Percentiles rank a stretch among this genome's conserved stretches.
Conservation (phyloP, 768 basidiomycete genomes). For the Crassisporium funariophilum region DNA sequence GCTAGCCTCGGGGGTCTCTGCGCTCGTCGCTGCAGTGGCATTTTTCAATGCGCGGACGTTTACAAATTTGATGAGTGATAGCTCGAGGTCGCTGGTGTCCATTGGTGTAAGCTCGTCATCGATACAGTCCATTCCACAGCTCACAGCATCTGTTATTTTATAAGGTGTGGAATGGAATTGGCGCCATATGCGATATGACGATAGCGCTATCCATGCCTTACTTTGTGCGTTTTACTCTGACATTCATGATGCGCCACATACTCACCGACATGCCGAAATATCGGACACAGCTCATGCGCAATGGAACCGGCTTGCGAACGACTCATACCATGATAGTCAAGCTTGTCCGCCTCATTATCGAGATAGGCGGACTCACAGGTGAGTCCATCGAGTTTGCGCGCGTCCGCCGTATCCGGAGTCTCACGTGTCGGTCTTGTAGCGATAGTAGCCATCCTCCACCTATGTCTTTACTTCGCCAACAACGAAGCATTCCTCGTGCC, state of each 20-base stretch:
- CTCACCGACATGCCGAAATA: too few relatives aligned
- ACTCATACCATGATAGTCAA: slow-evolving; percentile 32
- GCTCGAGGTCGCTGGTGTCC: slow-evolving; percentile 16
- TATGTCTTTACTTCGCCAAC: slow-evolving; percentile 29
- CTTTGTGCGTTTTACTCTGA: slow-evolving; percentile 26
- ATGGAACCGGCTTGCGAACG: slow-evolving; percentile 27
- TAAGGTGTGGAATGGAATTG: slow-evolving; percentile 27
- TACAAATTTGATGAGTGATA: slow-evolving; percentile 13
- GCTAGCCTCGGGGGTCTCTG: slow-evolving; percentile 20
- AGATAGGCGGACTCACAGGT: slow-evolving; percentile 34
- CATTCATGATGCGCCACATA: neutral
- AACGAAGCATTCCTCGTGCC: slow-evolving; percentile 24
- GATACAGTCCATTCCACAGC: neutral
- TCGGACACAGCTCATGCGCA: slow-evolving; percentile 28
- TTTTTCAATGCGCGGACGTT: slow-evolving; percentile 25
- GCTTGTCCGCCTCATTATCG: slow-evolving; percentile 29
- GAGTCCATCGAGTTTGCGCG: neutral
- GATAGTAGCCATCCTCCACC: slow-evolving; percentile 25
- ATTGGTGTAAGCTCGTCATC: slow-evolving; percentile 23
- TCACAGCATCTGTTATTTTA: neutral
- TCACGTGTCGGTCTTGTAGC: slow-evolving; percentile 12
- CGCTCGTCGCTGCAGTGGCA: slow-evolving; percentile 21
- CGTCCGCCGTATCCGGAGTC: neutral
- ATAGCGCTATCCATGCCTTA: slow-evolving; percentile 35
- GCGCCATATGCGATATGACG: slow-evolving; percentile 31